Percentiles rank a stretch among this genome's conserved stretches.
Conservation (phyloP, 306 rosid species). For the Sicyos edulis region DNA sequence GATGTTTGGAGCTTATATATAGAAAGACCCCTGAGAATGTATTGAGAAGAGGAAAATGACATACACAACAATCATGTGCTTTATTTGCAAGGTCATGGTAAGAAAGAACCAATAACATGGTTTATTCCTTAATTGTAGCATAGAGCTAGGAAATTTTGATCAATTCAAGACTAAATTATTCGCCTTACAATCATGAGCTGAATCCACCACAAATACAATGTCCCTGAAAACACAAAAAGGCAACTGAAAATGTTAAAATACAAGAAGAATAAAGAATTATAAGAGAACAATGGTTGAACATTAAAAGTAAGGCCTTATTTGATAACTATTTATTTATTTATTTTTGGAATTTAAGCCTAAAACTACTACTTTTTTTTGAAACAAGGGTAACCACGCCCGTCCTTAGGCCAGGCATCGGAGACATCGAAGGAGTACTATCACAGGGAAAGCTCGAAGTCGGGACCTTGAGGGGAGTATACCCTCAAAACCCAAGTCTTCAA, state of each 20-base stretch:
- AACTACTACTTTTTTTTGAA: no score
- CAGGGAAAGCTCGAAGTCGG: no score
- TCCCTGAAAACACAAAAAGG: not conserved
- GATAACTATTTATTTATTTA: no score
- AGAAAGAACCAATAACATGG: conserved; percentile 34
- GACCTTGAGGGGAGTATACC: no score
- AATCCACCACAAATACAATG: not conserved
- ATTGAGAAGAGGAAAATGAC: conserved; percentile 9
- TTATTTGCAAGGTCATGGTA: conserved; percentile 27
- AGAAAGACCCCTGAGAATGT: conserved; percentile 11
- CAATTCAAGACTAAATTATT: not conserved
- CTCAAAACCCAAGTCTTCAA: no score
- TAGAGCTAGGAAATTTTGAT: not conserved
- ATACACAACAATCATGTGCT: conserved; percentile 11
- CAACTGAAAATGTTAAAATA: not conserved
- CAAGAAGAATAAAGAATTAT: no score
- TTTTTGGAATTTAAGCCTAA: no score
- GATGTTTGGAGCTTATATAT: conserved; percentile 7
- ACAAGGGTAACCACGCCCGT: no score
- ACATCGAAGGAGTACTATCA: no score
- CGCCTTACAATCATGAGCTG: not conserved
- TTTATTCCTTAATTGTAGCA: conserved; percentile 23
- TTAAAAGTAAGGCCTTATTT: no score
- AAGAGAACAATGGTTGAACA: no score
- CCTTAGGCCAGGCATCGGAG: no score